Percentiles rank a stretch among this genome's conserved stretches.
phyloP scores from a whole-genome alignment of 768 basidiomycete genomes.

The Termitomyces sp. region DNA sequence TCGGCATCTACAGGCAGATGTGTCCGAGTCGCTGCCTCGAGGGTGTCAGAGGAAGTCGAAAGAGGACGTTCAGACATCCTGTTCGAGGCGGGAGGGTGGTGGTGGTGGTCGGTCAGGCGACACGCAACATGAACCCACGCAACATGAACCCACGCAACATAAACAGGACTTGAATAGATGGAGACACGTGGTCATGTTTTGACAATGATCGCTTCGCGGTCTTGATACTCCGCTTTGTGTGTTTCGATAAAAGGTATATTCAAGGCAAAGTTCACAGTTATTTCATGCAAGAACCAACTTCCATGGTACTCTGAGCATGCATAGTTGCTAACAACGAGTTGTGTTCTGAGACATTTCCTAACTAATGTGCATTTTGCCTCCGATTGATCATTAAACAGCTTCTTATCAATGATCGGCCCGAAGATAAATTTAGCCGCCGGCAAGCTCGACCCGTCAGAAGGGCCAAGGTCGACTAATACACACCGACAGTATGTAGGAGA shows the following conservation, averaged over 20 bases:
- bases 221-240: slow-evolving; percentile 6
- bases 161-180: neutral
- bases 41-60: slow-evolving; percentile 7
- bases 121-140: slow-evolving; percentile 3
- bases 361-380: neutral
- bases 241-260: neutral
- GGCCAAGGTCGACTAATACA: no score
- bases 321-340: neutral
- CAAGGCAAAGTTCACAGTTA: neutral
- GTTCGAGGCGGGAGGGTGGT: neutral
- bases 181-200: slow-evolving; percentile 10
- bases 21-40: slow-evolving; percentile 10
- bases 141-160: neutral
- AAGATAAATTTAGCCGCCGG: no score
- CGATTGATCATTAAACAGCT: no score
- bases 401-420: neutral
- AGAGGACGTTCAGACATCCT: slow-evolving; percentile 14
- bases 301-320: neutral
- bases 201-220: slow-evolving; percentile 6
- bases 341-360: neutral
- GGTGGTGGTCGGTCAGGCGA: slow-evolving; percentile 5
- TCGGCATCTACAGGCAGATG: slow-evolving; percentile 8
- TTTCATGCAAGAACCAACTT: neutral
- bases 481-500: no score
- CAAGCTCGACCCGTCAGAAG: no score